These are phyloP conservation scores for Pneumocystis jirovecii DNA, from an alignment of 1,139 yeast species.

Conservation along the genomic window DNA sequence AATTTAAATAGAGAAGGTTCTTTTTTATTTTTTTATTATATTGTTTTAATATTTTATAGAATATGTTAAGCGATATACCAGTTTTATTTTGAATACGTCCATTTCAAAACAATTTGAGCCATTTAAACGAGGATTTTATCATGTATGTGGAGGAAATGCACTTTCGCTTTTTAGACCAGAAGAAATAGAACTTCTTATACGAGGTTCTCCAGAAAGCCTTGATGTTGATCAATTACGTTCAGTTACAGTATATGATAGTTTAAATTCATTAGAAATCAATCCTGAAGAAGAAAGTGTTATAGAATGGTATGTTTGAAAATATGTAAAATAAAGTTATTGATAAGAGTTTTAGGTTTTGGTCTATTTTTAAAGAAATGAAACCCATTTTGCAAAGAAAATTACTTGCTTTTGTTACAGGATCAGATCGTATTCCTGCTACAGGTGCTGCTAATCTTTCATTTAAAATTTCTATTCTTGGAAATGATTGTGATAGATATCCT, in stretches of 20 bases:
- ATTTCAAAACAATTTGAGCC: conserved; percentile 39
- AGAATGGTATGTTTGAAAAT: background rate
- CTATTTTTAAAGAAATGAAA: conserved; percentile 37
- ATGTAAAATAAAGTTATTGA: conserved; percentile 20
- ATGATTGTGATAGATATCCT: conserved; percentile 43
- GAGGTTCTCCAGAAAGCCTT: conserved; percentile 58
- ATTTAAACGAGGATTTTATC: conserved; percentile 55
- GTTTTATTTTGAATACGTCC: conserved; percentile 44
- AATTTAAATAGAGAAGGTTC: conserved; percentile 31
- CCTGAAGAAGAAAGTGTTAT: background rate
- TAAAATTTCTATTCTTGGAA: conserved; percentile 45
- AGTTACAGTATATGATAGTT: conserved; percentile 44
- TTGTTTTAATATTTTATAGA: conserved; percentile 17
- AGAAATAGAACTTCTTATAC: conserved; percentile 61
- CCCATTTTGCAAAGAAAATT: conserved; percentile 43
- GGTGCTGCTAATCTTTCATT: conserved; percentile 59
- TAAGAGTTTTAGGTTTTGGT: conserved; percentile 68
- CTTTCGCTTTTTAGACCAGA: conserved; percentile 61
- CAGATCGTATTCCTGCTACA: conserved; percentile 84
- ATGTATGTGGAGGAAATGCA: conserved; percentile 70
- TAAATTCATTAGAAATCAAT: background rate
- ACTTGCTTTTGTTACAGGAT: conserved; percentile 70
- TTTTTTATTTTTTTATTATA: background rate
- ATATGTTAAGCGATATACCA: conserved; percentile 49
- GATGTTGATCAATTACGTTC: conserved; percentile 56